phyloP scores from a whole-genome alignment of 2,329 filamentous ascomycete genomes.

The Iodosphaeria phyllophila region DNA sequence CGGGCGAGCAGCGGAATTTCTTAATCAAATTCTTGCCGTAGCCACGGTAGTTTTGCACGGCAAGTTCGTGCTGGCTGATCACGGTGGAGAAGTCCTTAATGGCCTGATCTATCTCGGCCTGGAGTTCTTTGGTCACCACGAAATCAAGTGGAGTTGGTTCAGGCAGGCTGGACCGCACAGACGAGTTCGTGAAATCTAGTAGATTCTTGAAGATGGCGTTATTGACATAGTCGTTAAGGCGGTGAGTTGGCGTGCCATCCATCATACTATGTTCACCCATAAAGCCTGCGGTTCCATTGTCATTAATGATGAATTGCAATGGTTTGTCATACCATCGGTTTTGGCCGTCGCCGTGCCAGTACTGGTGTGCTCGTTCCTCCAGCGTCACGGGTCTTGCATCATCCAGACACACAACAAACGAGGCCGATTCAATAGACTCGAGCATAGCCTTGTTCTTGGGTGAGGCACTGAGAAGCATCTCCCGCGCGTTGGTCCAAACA shows the following conservation, averaged over 20 bases:
- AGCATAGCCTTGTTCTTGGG: constrained; percentile 62
- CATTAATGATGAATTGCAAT: constrained; percentile 91
- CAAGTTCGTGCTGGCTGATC: constrained; percentile 75
- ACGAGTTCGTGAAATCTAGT: constrained; percentile 68
- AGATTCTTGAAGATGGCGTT: constrained; percentile 86
- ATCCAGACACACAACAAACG: constrained; percentile 86
- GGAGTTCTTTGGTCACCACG: constrained; percentile 53
- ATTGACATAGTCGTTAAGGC: constrained; percentile 89
- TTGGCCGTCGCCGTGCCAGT: constrained; percentile 93
- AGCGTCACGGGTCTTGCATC: constrained; percentile 81
- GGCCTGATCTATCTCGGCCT: constrained; percentile 63
- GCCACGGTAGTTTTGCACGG: constrained; percentile 87
- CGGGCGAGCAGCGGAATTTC: constrained; percentile 96
- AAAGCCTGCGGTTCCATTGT: constrained; percentile 95
- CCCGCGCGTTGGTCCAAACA: constrained; percentile 71
- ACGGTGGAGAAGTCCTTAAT: constrained; percentile 60
- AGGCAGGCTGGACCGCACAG: constrained; percentile 63
- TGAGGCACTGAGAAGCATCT: constrained; percentile 56
- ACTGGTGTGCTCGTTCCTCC: constrained; percentile 86
- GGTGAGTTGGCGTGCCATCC: constrained; percentile 95
- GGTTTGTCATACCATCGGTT: constrained; percentile 99
- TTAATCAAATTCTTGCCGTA: constrained; percentile 98
- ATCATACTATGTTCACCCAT: constrained; percentile 99
- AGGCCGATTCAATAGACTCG: constrained; percentile 68
- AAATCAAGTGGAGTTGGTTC: constrained; percentile 67